Evolutionary conservation across 139 green algal genomes (phyloP).

Genomic region (Chlorella sp.): DNA sequence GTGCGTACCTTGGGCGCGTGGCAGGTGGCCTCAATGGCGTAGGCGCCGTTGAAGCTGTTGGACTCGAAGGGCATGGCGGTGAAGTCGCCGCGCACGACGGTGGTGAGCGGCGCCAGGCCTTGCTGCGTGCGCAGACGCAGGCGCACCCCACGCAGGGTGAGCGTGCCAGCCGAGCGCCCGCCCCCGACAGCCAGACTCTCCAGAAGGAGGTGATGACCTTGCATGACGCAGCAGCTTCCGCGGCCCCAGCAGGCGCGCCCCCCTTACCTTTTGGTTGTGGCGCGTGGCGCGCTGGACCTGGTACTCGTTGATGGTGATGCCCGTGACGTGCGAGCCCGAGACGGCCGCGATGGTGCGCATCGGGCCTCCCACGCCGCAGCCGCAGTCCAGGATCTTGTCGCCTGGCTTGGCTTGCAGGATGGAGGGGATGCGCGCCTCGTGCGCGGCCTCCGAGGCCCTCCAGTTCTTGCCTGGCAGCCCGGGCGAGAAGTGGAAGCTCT

Average conservation of each 20-base stretch:
- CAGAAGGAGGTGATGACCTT: no score
- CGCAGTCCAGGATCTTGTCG: constrained; percentile 82
- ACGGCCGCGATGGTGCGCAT: constrained; percentile 88
- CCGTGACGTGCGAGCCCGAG: constrained; percentile 80
- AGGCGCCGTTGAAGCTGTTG: constrained; percentile 84
- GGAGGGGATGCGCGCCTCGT: constrained; percentile 78
- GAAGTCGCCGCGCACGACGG: constrained; percentile 92
- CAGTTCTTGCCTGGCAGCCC: constrained; percentile 71
- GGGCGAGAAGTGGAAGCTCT: constrained; percentile 96
- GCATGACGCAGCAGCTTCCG: no score
- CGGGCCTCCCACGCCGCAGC: constrained; percentile 95
- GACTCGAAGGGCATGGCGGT: constrained; percentile 87
- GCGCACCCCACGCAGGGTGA: no score
- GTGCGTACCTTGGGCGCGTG: constrained; percentile 76
- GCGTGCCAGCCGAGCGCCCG: no score
- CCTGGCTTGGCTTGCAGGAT: constrained; percentile 59
- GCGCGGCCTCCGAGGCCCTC: constrained; percentile 68
- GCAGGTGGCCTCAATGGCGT: constrained; percentile 97
- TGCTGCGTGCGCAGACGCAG: no score
- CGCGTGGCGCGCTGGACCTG: constrained; percentile 70
- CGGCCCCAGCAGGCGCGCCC: no score
- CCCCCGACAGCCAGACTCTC: no score
- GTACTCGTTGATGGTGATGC: constrained; percentile 98
- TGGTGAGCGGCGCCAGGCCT: constrained; percentile 62
- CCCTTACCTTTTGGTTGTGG: constrained; percentile 74